Evolutionary conservation across 1,139 yeast species (phyloP), one percentile per base, ranked within the genome.

Genomic region (Magnusiomyces magnusii): DNA sequence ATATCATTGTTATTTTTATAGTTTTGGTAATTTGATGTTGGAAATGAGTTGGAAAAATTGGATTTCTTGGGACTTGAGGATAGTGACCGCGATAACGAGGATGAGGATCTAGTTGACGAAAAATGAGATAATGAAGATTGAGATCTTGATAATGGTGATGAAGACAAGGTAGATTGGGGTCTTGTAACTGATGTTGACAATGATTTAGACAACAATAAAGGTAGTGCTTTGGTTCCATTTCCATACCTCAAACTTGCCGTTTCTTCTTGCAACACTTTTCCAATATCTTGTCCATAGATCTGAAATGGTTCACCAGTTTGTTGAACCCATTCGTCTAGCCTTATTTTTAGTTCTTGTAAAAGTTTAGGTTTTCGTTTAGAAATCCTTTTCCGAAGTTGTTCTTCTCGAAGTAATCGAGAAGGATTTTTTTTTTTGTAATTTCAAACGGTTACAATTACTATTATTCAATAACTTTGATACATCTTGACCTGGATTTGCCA

Each of bases 331-430:
- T 73, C 73, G 1, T 66, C 63, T 2, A 88, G 70, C 53, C 79
- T 80, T 0, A 65, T 58, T 62, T 80, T 82, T 56, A 92, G 73
- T 1, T 77, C 79, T 1, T 75, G 73, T 9, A 89, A 73, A 0
- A 87, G 76, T 50, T 77, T 76, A 0, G 98, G 98, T 66, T 89
- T 75, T 64, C 80, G 80, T 66, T 83, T 84, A 34, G 82, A 75
- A 3, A 92, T 77, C 59, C 80, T 80, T 65, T 86, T 86, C 57
- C 97, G 77, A 51, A 84, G 77, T 67, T 81, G 85, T 67, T 91
- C 97, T 70, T 93, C 98, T 62, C 86, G 81, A 61, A 88, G 78
- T 59, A 92, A 74, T 34, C 91, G 85, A 62, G 85, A 85, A 64
- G 95, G 92, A 2, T 73, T 75, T 2, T 72, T 65, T 17, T 65